Conservation (phyloP, 225 moss, liverwort and hornwort genomes). For the Straminergon stramineum region DNA sequence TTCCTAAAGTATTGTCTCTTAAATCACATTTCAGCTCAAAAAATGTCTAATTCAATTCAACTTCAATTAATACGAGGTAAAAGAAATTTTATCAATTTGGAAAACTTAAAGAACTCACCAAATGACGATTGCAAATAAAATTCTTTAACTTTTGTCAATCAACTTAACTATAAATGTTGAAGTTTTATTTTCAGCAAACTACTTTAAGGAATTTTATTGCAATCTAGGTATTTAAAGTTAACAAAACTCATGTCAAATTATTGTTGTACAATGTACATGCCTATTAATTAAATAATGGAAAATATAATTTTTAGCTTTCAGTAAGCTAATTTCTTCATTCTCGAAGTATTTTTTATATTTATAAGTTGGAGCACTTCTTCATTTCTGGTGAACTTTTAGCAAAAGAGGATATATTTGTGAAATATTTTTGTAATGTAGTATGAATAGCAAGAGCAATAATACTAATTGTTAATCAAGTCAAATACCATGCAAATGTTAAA, state of each 20-base stretch:
- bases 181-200: neutral
- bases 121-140: neutral
- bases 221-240: neutral
- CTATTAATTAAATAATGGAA: neutral
- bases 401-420: neutral
- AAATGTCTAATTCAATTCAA: no score
- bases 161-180: neutral
- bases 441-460: neutral
- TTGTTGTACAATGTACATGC: neutral
- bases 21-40: neutral
- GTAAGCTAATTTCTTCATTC: neutral
- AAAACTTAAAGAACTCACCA: neutral
- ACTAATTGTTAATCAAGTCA: neutral
- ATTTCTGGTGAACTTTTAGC: neutral
- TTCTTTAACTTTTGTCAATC: neutral
- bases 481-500: no score
- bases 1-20: neutral
- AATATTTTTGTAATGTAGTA: neutral
- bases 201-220: neutral
- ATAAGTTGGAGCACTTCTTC: neutral
- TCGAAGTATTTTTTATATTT: neutral
- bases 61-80: neutral
- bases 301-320: neutral
- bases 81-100: no score
- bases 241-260: neutral